These are phyloP conservation scores for Trametes polyzona DNA, from an alignment of 1,284 basidiomycete species.

Conservation along the genomic window DNA sequence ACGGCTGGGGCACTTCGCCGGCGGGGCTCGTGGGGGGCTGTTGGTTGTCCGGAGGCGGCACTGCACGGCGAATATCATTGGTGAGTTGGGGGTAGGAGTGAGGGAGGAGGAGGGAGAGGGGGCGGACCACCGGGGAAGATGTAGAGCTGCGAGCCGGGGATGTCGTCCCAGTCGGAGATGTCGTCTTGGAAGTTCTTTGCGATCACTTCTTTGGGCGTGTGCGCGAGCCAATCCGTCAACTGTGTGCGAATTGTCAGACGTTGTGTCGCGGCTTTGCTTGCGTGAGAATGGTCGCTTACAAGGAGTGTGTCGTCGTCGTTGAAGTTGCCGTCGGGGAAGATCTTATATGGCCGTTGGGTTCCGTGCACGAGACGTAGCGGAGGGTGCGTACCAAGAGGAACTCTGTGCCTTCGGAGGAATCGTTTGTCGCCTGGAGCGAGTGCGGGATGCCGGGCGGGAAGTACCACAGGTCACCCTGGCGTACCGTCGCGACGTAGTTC, in stretches of 20 bases:
- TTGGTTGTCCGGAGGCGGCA: slow-evolving; percentile 43
- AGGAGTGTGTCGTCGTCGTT: slow-evolving; percentile 69
- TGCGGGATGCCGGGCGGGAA: slow-evolving; percentile 41
- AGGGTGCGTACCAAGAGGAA: slow-evolving; percentile 59
- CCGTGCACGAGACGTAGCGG: slow-evolving; percentile 19
- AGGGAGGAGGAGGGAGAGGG: no score
- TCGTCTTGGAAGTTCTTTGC: slow-evolving; percentile 69
- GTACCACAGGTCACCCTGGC: slow-evolving; percentile 47
- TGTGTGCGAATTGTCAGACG: slow-evolving; percentile 27
- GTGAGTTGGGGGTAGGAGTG: no score
- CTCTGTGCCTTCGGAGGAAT: slow-evolving; percentile 60
- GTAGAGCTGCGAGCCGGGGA: slow-evolving; percentile 54
- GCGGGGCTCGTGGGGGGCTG: slow-evolving; percentile 49
- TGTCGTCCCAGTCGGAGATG: slow-evolving; percentile 54
- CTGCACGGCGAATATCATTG: slow-evolving; percentile 27
- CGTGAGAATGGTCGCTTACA: slow-evolving; percentile 34
- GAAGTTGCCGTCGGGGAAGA: slow-evolving; percentile 67
- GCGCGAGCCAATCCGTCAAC: slow-evolving; percentile 67
- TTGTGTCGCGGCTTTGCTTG: slow-evolving; percentile 28
- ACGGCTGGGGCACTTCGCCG: slow-evolving; percentile 53
- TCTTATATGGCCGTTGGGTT: slow-evolving; percentile 35
- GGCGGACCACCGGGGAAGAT: slow-evolving; percentile 57
- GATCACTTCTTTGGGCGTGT: slow-evolving; percentile 63
- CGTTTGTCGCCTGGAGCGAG: slow-evolving; percentile 60
- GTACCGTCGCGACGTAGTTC: slow-evolving; percentile 59